A percentile compares a stretch with the other conserved stretches of the same genome.
Conservation (phyloP, 768 basidiomycete genomes). For the Pleurotus giganteus region DNA sequence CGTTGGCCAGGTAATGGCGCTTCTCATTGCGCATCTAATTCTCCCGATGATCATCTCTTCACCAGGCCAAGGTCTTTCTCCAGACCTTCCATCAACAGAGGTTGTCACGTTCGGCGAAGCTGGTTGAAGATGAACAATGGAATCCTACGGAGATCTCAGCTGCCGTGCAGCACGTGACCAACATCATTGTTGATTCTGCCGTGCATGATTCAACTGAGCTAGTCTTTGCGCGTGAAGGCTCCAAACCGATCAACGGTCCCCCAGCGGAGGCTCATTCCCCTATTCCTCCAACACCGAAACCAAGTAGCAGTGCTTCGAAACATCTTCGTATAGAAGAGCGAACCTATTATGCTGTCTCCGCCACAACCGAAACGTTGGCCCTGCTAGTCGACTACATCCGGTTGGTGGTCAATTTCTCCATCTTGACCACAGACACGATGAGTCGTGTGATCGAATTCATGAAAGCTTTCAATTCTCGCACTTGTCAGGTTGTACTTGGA, state of each 20-base stretch:
- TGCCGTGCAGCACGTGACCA: conserved; percentile 65
- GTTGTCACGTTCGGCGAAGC: conserved; percentile 76
- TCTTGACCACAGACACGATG: conserved; percentile 95
- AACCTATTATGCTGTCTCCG: conserved; percentile 81
- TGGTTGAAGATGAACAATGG: conserved; percentile 98
- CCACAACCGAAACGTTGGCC: conserved; percentile 72
- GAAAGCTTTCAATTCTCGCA: conserved; percentile 96
- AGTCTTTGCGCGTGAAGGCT: conserved; percentile 30
- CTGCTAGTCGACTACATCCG: conserved; percentile 84
- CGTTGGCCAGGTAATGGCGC: conserved; percentile 65
- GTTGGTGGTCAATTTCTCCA: conserved; percentile 82
- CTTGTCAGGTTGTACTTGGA: conserved; percentile 96
- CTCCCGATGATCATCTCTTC: conserved; percentile 11
- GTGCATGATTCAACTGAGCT: conserved; percentile 79
- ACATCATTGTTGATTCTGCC: conserved; percentile 77
- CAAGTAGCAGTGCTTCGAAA: conserved; percentile 40
- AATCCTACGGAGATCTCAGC: conserved; percentile 71
- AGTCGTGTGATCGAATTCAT: conserved; percentile 90
- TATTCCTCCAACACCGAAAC: conserved; percentile 15
- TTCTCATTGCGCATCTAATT: conserved; percentile 8
- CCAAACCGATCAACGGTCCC: conserved; percentile 18
- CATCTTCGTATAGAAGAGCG: conserved; percentile 79
- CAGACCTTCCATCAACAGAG: conserved; percentile 81
- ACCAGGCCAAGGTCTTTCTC: conserved; percentile 83
- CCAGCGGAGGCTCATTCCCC: conserved; percentile 17